Percentiles rank a stretch among this genome's conserved stretches.
Evolutionary conservation across 345 rosid genomes (phyloP).

Genomic region (Murraya paniculata): DNA sequence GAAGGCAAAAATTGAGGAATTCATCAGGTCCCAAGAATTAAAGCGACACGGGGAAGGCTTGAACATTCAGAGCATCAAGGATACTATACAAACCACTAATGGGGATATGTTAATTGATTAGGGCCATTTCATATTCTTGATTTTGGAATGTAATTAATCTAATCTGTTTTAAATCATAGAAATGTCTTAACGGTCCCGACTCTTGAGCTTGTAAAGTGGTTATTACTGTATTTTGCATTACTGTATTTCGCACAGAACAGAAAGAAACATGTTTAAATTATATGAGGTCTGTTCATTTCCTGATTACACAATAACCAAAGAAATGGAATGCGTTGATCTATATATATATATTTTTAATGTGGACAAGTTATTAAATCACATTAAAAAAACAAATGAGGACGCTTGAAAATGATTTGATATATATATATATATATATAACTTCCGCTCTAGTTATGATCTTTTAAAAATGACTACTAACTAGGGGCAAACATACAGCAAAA

Average conservation of each 20-base stretch:
- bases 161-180: not conserved
- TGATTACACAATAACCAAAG: not conserved
- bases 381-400: no score
- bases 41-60: conserved; percentile 61
- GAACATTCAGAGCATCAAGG: conserved; percentile 50
- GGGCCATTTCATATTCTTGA: conserved; percentile 2
- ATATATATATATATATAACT: no score
- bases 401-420: no score
- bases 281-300: not conserved
- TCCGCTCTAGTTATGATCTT: no score
- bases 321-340: not conserved
- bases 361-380: no score
- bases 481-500: no score
- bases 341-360: no score
- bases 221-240: not conserved
- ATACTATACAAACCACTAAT: conserved; percentile 59
- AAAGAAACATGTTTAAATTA: not conserved
- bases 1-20: conserved; percentile 84
- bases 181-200: not conserved
- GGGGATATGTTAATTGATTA: conserved; percentile 86
- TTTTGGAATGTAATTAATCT: conserved; percentile 1
- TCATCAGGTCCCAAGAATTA: conserved; percentile 55
- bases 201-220: not conserved
- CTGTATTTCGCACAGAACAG: not conserved
- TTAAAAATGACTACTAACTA: no score